A percentile compares a stretch with the other conserved stretches of the same genome.
Conservation (phyloP, 2,329 filamentous ascomycete genomes). For the Leptosphaerulina australis region DNA sequence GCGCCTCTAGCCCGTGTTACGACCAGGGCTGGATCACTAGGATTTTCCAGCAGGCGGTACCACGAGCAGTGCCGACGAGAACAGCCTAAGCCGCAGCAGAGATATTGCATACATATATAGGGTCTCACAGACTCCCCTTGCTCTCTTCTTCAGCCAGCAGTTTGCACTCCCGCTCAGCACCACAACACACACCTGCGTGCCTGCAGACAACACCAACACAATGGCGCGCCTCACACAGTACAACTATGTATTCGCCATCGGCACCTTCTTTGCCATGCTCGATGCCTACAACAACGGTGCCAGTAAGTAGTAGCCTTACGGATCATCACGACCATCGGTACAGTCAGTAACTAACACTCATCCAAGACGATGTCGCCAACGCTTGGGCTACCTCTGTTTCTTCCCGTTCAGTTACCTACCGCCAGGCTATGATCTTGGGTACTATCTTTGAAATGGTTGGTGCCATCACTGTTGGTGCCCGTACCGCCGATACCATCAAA, state of each 20-base stretch:
- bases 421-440: constrained; percentile 62
- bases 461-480: constrained; percentile 51
- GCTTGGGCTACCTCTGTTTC: constrained; percentile 82
- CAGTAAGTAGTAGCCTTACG: constrained; percentile 59
- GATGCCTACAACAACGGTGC: constrained; percentile 81
- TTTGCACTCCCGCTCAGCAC: constrained; percentile 21
- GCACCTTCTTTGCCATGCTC: constrained; percentile 76
- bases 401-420: constrained; percentile 74
- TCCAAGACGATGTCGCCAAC: constrained; percentile 81
- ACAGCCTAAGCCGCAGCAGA: constrained; percentile 20
- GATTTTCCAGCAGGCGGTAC: constrained; percentile 10
- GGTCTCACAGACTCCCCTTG: constrained; percentile 19
- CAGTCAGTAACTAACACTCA: constrained; percentile 15
- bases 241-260: constrained; percentile 75
- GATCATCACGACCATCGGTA: neutral
- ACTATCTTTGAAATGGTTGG: constrained; percentile 57
- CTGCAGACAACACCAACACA: constrained; percentile 18
- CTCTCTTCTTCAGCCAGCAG: constrained; percentile 26
- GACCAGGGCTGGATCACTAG: constrained; percentile 21
- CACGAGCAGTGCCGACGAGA: constrained; percentile 20
- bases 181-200: constrained; percentile 21
- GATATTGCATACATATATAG: constrained; percentile 29
- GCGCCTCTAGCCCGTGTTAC: constrained; percentile 17
- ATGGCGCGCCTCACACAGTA: constrained; percentile 52
- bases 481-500: constrained; percentile 78